Evolutionary conservation across 306 rosid species (phyloP).

Genomic region (Sphenostylis stenocarpa): DNA sequence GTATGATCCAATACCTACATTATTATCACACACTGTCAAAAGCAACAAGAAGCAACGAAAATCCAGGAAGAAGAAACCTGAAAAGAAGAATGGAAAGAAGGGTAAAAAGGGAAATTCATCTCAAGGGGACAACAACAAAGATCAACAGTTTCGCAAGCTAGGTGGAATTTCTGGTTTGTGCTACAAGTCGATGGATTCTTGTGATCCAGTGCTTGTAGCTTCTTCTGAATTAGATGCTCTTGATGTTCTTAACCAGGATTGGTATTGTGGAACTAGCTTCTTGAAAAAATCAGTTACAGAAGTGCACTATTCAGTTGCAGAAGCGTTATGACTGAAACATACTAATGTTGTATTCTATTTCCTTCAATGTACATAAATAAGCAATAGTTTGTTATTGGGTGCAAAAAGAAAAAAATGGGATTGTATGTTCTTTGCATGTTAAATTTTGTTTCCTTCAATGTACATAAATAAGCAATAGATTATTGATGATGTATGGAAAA

Average conservation of each 20-base stretch:
- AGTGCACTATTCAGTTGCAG: constrained; percentile 71
- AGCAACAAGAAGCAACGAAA: constrained; percentile 72
- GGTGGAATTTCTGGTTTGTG: constrained; percentile 41
- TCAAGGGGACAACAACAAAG: constrained; percentile 57
- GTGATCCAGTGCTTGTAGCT: constrained; percentile 25
- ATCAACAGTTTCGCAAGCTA: constrained; percentile 56
- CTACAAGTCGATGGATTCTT: constrained; percentile 10
- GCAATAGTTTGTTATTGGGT: neutral
- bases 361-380: constrained; percentile 56
- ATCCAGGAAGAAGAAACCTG: constrained; percentile 59
- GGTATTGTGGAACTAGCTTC: constrained; percentile 69
- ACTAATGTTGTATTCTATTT: no score
- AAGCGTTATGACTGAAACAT: constrained; percentile 55
- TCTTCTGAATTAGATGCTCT: constrained; percentile 43
- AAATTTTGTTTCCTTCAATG: no score
- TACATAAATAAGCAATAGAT: no score
- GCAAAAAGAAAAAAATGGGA: neutral
- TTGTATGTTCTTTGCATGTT: no score
- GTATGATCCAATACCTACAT: constrained; percentile 80
- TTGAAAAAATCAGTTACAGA: constrained; percentile 57
- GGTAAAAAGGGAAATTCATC: constrained; percentile 61
- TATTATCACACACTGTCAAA: constrained; percentile 61
- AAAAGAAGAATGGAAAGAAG: constrained; percentile 69
- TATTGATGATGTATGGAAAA: no score
- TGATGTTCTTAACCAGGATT: constrained; percentile 57